phyloP scores from a whole-genome alignment of 2,329 filamentous ascomycete species.

The Aspergillus quadrilineatus region DNA sequence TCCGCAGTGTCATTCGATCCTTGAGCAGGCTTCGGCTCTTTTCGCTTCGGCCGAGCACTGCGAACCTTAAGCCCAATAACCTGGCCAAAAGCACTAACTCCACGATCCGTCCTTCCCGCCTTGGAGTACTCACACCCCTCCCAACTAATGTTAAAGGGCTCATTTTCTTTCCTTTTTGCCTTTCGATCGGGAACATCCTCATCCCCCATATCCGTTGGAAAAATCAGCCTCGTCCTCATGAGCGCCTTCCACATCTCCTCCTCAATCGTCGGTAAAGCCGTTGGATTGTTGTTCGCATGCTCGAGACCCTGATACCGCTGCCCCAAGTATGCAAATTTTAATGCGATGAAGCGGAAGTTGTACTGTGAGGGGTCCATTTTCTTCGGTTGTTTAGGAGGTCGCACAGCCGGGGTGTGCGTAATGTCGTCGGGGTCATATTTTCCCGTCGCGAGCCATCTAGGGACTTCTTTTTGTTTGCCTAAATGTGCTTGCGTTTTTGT shows the following conservation, averaged over 20 bases:
- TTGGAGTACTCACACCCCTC: constrained; percentile 88
- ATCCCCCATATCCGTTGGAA: constrained; percentile 56
- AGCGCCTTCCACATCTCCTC: constrained; percentile 92
- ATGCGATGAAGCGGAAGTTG: constrained; percentile 76
- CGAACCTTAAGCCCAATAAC: constrained; percentile 81
- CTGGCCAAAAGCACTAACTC: constrained; percentile 95
- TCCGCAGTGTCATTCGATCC: constrained; percentile 16
- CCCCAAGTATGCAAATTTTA: constrained; percentile 93
- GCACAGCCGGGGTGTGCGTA: constrained; percentile 25
- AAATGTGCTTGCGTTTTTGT: background rate
- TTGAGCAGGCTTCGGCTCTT: constrained; percentile 5
- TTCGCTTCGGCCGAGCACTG: constrained; percentile 66
- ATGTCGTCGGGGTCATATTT: constrained; percentile 22
- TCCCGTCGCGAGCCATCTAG: constrained; percentile 3
- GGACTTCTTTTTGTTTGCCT: background rate
- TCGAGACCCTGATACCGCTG: constrained; percentile 92
- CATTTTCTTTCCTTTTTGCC: constrained; percentile 40
- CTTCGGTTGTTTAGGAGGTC: constrained; percentile 46
- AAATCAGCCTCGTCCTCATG: constrained; percentile 77
- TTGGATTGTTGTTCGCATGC: constrained; percentile 69
- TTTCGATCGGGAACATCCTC: constrained; percentile 36
- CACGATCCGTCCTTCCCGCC: constrained; percentile 87
- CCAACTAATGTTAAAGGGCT: constrained; percentile 63
- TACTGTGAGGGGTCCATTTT: constrained; percentile 78
- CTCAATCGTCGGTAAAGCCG: constrained; percentile 77